A percentile compares a stretch with the other conserved stretches of the same genome.
phyloP scores from a whole-genome alignment of 2,329 filamentous ascomycete species.

The Alternaria triticina region DNA sequence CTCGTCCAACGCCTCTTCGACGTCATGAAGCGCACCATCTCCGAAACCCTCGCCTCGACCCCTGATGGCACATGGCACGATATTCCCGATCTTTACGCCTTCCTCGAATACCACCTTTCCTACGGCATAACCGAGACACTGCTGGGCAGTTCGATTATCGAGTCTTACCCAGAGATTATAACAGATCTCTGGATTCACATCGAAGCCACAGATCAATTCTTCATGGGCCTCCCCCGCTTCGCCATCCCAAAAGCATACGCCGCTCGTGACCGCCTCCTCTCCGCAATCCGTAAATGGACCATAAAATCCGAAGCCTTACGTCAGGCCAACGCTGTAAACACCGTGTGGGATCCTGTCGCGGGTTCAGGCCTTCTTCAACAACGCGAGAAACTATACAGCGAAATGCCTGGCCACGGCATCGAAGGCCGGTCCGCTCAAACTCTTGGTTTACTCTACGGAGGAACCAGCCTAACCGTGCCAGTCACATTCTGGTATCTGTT shows the following conservation, averaged over 20 bases:
- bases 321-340: neutral
- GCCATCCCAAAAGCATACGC: constrained; percentile 13
- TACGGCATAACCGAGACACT: constrained; percentile 9
- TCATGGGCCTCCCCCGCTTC: constrained; percentile 20
- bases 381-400: constrained; percentile 18
- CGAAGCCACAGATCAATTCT: constrained; percentile 17
- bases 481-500: constrained; percentile 26
- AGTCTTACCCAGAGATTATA: constrained; percentile 11
- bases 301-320: constrained; percentile 6
- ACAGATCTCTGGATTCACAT: constrained; percentile 24
- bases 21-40: constrained; percentile 10
- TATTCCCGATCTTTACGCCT: constrained; percentile 16
- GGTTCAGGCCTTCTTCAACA: constrained; percentile 22
- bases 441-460: constrained; percentile 20
- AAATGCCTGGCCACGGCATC: constrained; percentile 15
- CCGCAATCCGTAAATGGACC: constrained; percentile 10
- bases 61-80: constrained; percentile 9
- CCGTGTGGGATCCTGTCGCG: constrained; percentile 15
- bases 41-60: neutral
- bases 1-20: constrained; percentile 17
- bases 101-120: constrained; percentile 15
- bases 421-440: constrained; percentile 20
- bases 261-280: constrained; percentile 20
- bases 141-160: constrained; percentile 14
- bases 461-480: constrained; percentile 19